A percentile compares a stretch with the other conserved stretches of the same genome.
These are phyloP conservation scores for Basidiobolus meristosporus DNA, from an alignment of 371 early-diverging fungal genomes.

Conservation along the genomic window DNA sequence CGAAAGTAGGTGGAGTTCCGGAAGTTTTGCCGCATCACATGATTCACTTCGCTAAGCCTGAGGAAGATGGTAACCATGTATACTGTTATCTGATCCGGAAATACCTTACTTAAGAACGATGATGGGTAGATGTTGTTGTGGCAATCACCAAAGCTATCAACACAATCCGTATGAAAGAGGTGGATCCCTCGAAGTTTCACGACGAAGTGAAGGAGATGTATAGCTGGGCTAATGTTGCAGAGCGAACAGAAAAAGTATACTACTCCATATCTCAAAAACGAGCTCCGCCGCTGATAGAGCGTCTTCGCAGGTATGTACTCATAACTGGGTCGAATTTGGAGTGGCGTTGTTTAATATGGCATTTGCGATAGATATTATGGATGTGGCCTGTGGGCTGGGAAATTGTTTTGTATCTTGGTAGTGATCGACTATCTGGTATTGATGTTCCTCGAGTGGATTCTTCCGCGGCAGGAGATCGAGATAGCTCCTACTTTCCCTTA, in stretches of 20 bases:
- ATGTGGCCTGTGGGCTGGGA: slow-evolving; percentile 84
- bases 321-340: neutral
- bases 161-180: slow-evolving; percentile 36
- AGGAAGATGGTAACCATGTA: slow-evolving; percentile 49
- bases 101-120: no score
- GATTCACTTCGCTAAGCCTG: slow-evolving; percentile 87
- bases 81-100: no score
- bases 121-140: slow-evolving; percentile 38
- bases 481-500: slow-evolving; percentile 40
- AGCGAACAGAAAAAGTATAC: slow-evolving; percentile 80
- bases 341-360: neutral
- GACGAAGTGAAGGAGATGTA: slow-evolving; percentile 81
- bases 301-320: slow-evolving; percentile 34
- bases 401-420: slow-evolving; percentile 74
- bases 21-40: slow-evolving; percentile 93
- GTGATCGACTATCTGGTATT: slow-evolving; percentile 71
- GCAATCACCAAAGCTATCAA: slow-evolving; percentile 57
- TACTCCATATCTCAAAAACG: slow-evolving; percentile 33
- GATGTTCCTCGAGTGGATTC: slow-evolving; percentile 63
- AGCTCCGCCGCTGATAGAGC: slow-evolving; percentile 59
- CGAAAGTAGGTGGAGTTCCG: slow-evolving; percentile 96
- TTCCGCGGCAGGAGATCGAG: slow-evolving; percentile 54
- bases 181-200: slow-evolving; percentile 59
- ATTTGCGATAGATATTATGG: slow-evolving; percentile 44
- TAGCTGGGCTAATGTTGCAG: slow-evolving; percentile 88